Conservation (phyloP, 2,329 filamentous ascomycete species). For the Chrysoporthe austroafricana region DNA sequence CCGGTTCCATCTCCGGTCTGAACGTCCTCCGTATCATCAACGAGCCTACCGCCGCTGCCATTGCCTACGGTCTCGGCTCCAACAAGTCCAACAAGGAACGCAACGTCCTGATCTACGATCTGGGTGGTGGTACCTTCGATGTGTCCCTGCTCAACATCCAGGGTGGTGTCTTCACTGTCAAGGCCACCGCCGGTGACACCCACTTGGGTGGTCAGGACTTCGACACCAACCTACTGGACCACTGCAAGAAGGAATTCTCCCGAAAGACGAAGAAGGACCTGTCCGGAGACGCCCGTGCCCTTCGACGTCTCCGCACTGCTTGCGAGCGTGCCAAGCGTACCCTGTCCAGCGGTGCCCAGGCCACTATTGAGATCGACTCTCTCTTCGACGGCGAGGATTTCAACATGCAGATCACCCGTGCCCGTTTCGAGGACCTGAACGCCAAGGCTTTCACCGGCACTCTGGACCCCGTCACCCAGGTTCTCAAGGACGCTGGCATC, state of each 20-base stretch:
- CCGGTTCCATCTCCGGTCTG: slow-evolving; percentile 93
- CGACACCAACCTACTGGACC: slow-evolving; percentile 91
- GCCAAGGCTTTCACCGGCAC: slow-evolving; percentile 93
- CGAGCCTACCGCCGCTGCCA: slow-evolving; percentile 97
- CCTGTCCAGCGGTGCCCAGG: slow-evolving; percentile 94
- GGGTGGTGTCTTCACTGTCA: slow-evolving; percentile 98
- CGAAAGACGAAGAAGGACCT: slow-evolving; percentile 81
- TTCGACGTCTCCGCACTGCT: slow-evolving; percentile 93
- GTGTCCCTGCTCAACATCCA: slow-evolving; percentile 98
- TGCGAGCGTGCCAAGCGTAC: slow-evolving; percentile 99
- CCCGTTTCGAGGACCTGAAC: slow-evolving; percentile 98
- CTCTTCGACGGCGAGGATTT: slow-evolving; percentile 98
- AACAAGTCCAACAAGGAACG: slow-evolving; percentile 97
- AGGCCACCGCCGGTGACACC: slow-evolving; percentile 96
- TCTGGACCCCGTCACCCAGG: slow-evolving; percentile 92
- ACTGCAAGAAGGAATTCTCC: slow-evolving; percentile 96
- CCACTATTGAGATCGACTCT: slow-evolving; percentile 97
- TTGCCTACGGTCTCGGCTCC: slow-evolving; percentile 94
- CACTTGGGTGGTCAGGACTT: slow-evolving; percentile 96
- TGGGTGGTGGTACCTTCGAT: slow-evolving; percentile 99
- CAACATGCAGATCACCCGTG: slow-evolving; percentile 95
- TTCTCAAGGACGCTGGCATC: slow-evolving; percentile 87
- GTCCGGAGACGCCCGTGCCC: slow-evolving; percentile 82
- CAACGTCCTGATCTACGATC: slow-evolving; percentile 99
- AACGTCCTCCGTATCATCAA: slow-evolving; percentile 99